Evolutionary conservation across 371 early-diverging fungal genomes (phyloP).

Genomic region (Choanephora cucurbitarum): DNA sequence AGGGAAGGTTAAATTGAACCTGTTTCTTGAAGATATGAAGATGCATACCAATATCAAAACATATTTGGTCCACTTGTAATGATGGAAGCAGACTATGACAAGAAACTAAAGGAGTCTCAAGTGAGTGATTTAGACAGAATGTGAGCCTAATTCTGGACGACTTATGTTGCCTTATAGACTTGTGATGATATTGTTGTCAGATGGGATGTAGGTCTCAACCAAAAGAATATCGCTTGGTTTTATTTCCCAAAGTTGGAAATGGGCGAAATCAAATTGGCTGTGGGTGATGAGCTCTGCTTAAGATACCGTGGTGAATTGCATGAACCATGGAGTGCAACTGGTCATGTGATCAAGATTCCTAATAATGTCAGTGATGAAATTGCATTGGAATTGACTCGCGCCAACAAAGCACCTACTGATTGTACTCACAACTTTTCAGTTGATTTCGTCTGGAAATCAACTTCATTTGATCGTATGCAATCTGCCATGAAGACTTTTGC

Average conservation of each 20-base stretch:
- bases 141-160: no score
- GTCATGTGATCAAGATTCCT: constrained; percentile 95
- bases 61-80: constrained; percentile 95
- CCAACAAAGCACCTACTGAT: constrained; percentile 74
- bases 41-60: constrained; percentile 96
- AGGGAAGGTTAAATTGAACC: not conserved
- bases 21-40: constrained; percentile 94
- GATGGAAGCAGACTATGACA: constrained; percentile 97
- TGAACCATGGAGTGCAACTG: constrained; percentile 85
- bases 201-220: constrained; percentile 96
- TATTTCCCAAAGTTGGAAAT: constrained; percentile 89
- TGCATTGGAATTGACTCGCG: constrained; percentile 77
- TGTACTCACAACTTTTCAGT: constrained; percentile 94
- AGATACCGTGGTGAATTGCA: constrained; percentile 88
- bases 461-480: constrained; percentile 97
- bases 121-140: constrained; percentile 15
- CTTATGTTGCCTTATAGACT: constrained; percentile 48
- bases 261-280: constrained; percentile 92
- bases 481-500: constrained; percentile 95
- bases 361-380: constrained; percentile 94
- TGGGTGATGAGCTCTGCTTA: constrained; percentile 95
- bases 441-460: constrained; percentile 99
- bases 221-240: constrained; percentile 93
- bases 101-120: constrained; percentile 93
- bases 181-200: constrained; percentile 95